Evolutionary conservation across 352 stramenopile genomes (phyloP).

Genomic region (Globisporangium carolinianum): DNA sequence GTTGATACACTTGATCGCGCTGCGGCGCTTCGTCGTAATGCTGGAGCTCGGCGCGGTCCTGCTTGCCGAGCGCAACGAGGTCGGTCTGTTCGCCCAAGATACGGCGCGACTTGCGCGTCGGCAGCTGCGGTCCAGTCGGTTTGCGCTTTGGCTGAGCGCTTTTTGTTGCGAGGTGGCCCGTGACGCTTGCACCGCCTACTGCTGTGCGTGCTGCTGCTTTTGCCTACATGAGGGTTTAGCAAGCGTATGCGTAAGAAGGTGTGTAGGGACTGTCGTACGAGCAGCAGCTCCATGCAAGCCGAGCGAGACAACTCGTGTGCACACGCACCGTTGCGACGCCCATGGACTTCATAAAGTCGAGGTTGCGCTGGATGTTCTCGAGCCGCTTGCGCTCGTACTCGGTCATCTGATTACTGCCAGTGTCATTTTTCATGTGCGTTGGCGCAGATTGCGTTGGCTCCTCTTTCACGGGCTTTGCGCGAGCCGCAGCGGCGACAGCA

Average conservation of each 20-base stretch:
- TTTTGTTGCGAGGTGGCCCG: conserved; percentile 5
- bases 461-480: conserved; percentile 10
- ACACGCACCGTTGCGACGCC: conserved; percentile 52
- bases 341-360: conserved; percentile 81
- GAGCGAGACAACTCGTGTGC: not conserved
- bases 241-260: not conserved
- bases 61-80: conserved; percentile 19
- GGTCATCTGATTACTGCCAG: conserved; percentile 18
- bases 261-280: not conserved
- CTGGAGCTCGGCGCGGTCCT: not conserved
- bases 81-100: conserved; percentile 57
- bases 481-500: not conserved
- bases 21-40: conserved; percentile 4
- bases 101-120: conserved; percentile 53
- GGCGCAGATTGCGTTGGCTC: conserved; percentile 6
- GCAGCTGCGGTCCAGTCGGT: conserved; percentile 12
- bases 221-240: conserved; percentile 15
- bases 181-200: conserved; percentile 6
- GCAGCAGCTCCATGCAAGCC: too few species aligned
- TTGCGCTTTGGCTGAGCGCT: conserved; percentile 19
- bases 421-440: not conserved
- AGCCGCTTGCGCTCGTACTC: conserved; percentile 80
- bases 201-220: conserved; percentile 61
- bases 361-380: conserved; percentile 80
- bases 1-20: too few species aligned